Evolutionary conservation across 768 basidiomycete genomes (phyloP), one percentile per base, ranked within the genome.

Genomic region (Mycena rosella): DNA sequence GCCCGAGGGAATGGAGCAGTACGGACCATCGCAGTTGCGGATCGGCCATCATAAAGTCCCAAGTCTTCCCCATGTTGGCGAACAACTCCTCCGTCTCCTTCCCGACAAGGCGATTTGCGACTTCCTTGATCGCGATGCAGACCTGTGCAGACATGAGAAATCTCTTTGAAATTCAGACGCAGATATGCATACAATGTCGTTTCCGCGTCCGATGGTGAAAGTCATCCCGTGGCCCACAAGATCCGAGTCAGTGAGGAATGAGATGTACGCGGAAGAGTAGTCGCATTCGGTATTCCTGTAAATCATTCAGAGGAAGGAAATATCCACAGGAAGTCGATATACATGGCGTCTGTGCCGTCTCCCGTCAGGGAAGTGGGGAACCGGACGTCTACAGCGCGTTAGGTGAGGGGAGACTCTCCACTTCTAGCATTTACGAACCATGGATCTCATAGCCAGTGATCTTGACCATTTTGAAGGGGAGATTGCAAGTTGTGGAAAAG

Each of bases 261-360:
- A 86, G 49, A 98, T 85, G 77, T 98, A 98, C 7, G 96, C 96
- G 2, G 96, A 94, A 2, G 95, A 96, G 80, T 98, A 98, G 81
- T 98, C 96, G 80, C 96, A 97, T 62, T 95, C 94, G 34, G 93
- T 92, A 79, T 98, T 97, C 95, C 93, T 95, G 67, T n/a, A 56
- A 22, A 29, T 34, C 45, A 40, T 27, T 38, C 24, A 47, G 38
- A 52, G 2, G 13, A 13, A 22, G 20, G 48, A 40, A n/a, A 11
- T 24, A 26, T 45, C 8, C 30, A 15, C 13, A 15, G 1, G 42
- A 44, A 47, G 18, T 32, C n/a, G 56, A 24, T 38, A 74, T 75
- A 93, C 94, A 96, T 97, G 10, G 96, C 96, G 83, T 98, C 96
- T 32, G 95, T 92, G 8, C 96, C 96, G 84, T 96, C 96, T 29